Evolutionary conservation across 441 rosid species (phyloP), one percentile per base, ranked within the genome.

Genomic region (Jatropha multifida): DNA sequence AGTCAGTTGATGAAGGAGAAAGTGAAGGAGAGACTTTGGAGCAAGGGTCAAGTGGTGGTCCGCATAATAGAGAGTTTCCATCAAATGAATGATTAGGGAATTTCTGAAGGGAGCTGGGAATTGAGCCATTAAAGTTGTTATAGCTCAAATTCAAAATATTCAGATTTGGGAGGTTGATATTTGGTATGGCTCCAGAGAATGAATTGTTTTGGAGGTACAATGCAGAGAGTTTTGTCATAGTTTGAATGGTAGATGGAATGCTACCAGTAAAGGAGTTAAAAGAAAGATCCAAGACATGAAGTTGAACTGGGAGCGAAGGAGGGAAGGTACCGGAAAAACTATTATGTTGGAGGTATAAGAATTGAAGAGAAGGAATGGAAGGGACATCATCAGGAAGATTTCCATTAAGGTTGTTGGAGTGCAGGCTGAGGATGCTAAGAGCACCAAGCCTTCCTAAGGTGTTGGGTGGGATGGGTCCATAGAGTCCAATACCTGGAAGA

Each of bases 341-440:
- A 74, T 94, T 94, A 56, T 61, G 74, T 51, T 94, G 97, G 17
- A 94, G 82, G 71, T 90, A 92, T 1, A 94, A 83, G 81, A 83
- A 77, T 40, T 88, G 84, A 64, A 92, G 88, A 10, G 80, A 78
- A 38, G 90, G 88, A 32, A 94, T 81, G 18, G 90, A 89, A 10
- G 91, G 72, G 77, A 92, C 78, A 72, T 94, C 98, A 42, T 87
- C 72, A 49, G 98, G 98, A 84, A 94, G 76, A 78, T 76, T 76
- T 55, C 92, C 96, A 74, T 78, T 79, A 72, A 94, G 88, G 41
- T 87, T 81, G 66, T 94, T 94, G 5, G 94, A 85, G 14, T 94
- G 91, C 59, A 94, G 92, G 83, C 97, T 92, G 2, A 94, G 89
- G 55, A 92, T 89, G 66, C 88, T 81, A 74, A 94, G 93, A 44